These are phyloP conservation scores for Fusarium sp. DNA, from an alignment of 2,329 filamentous ascomycete genomes.

Conservation along the genomic window DNA sequence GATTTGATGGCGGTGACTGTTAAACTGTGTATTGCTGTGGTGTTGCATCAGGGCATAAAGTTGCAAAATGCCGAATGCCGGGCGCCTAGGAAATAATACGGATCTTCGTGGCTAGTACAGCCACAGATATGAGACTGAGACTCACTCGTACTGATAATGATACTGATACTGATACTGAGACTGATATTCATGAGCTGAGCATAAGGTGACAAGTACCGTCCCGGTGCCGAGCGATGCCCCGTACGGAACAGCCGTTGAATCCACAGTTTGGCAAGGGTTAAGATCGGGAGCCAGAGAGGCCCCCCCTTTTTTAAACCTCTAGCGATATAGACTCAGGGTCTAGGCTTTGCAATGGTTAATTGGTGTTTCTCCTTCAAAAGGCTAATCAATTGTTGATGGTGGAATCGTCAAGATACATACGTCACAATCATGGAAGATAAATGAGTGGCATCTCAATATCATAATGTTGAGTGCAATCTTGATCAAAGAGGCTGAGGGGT, in stretches of 20 bases:
- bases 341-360: neutral
- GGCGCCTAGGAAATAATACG: neutral
- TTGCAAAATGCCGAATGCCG: constrained; percentile 32
- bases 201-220: constrained; percentile 41
- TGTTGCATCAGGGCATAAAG: neutral
- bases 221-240: constrained; percentile 37
- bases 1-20: constrained; percentile 18
- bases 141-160: neutral
- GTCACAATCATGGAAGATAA: neutral
- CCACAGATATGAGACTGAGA: constrained; percentile 1
- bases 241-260: constrained; percentile 34
- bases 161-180: neutral
- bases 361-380: neutral
- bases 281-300: constrained; percentile 8
- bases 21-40: neutral
- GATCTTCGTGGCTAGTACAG: neutral
- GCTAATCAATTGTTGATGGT: neutral
- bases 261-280: constrained; percentile 12
- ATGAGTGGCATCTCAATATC: neutral
- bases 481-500: neutral
- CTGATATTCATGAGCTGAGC: constrained; percentile 27
- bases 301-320: constrained; percentile 4
- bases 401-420: neutral
- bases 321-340: neutral
- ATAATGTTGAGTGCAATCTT: neutral